Conservation (phyloP, 2,329 filamentous ascomycete genomes). For the Sclerotinia sclerotiorum region DNA sequence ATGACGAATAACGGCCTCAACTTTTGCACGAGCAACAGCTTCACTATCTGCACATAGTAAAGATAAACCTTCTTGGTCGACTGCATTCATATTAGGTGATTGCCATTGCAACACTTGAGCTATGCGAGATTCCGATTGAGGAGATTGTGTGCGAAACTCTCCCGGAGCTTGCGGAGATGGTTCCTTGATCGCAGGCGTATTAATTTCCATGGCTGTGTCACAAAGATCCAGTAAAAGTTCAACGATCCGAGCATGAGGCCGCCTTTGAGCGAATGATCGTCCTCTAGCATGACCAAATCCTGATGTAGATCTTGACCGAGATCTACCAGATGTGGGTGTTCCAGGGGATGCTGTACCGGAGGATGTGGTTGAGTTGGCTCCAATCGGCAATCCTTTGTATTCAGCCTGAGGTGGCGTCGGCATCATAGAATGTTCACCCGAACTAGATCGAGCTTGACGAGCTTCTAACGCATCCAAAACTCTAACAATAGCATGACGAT, state of each 20-base stretch:
- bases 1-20: slow-evolving; percentile 89
- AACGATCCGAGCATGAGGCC: slow-evolving; percentile 88
- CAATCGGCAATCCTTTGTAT: slow-evolving; percentile 86
- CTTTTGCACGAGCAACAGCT: slow-evolving; percentile 78
- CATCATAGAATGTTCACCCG: slow-evolving; percentile 51
- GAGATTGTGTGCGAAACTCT: slow-evolving; percentile 89
- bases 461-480: slow-evolving; percentile 90
- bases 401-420: slow-evolving; percentile 61
- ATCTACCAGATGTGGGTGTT: slow-evolving; percentile 64
- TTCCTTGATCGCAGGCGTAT: slow-evolving; percentile 89
- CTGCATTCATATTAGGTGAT: slow-evolving; percentile 83
- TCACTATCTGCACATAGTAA: slow-evolving; percentile 89
- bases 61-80: slow-evolving; percentile 89
- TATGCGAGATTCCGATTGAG: slow-evolving; percentile 92
- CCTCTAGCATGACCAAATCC: slow-evolving; percentile 78
- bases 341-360: slow-evolving; percentile 71
- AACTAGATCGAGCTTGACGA: slow-evolving; percentile 63
- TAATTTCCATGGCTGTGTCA: slow-evolving; percentile 94
- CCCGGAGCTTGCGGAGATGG: slow-evolving; percentile 63
- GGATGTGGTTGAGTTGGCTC: slow-evolving; percentile 62
- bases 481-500: slow-evolving; percentile 91
- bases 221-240: slow-evolving; percentile 93
- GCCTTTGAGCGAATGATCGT: slow-evolving; percentile 85
- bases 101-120: slow-evolving; percentile 96
- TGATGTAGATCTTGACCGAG: slow-evolving; percentile 64